phyloP scores from a whole-genome alignment of 1,139 yeast genomes.

The Nakaseomyces bracarensis region DNA sequence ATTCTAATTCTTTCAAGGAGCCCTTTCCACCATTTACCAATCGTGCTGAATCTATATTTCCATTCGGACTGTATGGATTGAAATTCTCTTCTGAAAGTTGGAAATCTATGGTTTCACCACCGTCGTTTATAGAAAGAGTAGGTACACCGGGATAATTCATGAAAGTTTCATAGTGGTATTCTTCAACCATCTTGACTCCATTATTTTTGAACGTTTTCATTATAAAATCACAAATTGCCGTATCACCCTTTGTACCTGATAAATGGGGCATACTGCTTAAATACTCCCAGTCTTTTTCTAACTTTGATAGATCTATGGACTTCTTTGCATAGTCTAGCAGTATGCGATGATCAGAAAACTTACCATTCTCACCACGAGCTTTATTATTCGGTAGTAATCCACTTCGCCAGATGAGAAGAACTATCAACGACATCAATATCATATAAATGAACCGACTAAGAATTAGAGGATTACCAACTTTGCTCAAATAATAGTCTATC shows the following conservation, averaged over 20 bases:
- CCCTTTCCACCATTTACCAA: conserved; percentile 63
- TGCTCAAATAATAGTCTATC: conserved; percentile 51
- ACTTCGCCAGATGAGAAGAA: conserved; percentile 51
- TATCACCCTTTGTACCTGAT: conserved; percentile 83
- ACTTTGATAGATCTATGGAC: conserved; percentile 46
- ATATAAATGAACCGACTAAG: conserved; percentile 71
- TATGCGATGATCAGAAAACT: conserved; percentile 51
- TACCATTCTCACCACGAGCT: conserved; percentile 45
- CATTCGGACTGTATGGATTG: conserved; percentile 60
- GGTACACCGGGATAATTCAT: conserved; percentile 48
- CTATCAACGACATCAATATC: conserved; percentile 47
- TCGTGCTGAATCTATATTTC: conserved; percentile 43
- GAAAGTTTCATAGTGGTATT: conserved; percentile 44
- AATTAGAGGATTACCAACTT: conserved; percentile 79
- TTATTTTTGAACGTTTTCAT: conserved; percentile 48
- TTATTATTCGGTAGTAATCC: conserved; percentile 44
- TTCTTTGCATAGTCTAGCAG: conserved; percentile 38
- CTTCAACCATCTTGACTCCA: conserved; percentile 46
- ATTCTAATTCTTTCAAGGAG: conserved; percentile 45
- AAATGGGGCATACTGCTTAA: conserved; percentile 77
- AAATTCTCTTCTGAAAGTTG: conserved; percentile 39
- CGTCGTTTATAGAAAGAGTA: conserved; percentile 1
- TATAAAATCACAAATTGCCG: conserved; percentile 59
- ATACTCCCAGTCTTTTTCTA: conserved; percentile 68
- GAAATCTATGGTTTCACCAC: conserved; percentile 2